phyloP scores from a whole-genome alignment of 345 rosid species.

The Angophora floribunda region DNA sequence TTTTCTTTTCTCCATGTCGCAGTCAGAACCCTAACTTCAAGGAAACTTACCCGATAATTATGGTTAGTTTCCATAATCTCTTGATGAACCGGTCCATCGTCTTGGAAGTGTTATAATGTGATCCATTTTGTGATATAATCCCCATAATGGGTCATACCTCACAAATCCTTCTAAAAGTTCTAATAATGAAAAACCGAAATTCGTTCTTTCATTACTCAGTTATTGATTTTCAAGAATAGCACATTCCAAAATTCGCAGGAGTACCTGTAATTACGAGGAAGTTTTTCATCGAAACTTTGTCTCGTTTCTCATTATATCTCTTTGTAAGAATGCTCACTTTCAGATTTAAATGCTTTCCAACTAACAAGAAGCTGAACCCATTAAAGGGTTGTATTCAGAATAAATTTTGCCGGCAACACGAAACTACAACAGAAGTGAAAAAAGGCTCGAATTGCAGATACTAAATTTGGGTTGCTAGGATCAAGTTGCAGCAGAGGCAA shows the following conservation, averaged over 20 bases:
- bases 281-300: not conserved
- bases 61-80: not conserved
- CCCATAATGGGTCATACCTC: rapidly evolving
- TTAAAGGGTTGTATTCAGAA: not conserved
- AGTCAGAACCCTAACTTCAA: not conserved
- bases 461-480: not conserved
- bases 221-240: not conserved
- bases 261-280: not conserved
- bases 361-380: not conserved
- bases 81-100: not conserved
- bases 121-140: not conserved
- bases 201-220: not conserved
- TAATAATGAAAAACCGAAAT: not conserved
- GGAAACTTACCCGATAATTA: not conserved
- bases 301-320: not conserved
- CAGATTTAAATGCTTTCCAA: not conserved
- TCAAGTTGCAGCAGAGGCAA: not conserved
- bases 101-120: not conserved
- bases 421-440: not conserved
- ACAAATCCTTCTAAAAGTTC: rapidly evolving
- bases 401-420: not conserved
- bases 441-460: not conserved
- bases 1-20: not conserved
- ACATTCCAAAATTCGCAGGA: not conserved
- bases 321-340: not conserved